Evolutionary conservation across 257 asterid genomes (phyloP).

Genomic region (Petunia secreta): DNA sequence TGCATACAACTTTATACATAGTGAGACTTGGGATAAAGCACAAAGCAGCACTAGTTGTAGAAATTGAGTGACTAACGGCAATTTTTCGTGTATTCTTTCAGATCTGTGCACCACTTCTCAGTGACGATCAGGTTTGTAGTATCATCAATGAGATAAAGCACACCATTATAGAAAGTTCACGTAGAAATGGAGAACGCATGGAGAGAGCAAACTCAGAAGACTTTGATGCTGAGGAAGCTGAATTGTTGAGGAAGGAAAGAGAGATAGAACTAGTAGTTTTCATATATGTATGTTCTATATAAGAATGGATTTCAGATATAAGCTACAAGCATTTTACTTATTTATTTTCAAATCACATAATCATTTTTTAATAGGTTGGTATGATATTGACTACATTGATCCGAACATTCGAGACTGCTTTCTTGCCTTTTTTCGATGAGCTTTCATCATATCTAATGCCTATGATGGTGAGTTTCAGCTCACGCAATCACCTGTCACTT

Average conservation of each 20-base stretch:
- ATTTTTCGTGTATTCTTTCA: conserved; percentile 35
- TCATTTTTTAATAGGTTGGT: conserved; percentile 56
- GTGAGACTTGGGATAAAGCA: too few species aligned
- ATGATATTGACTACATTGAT: conserved; percentile 83
- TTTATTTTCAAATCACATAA: background rate
- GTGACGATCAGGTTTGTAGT: conserved; percentile 84
- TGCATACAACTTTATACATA: too few species aligned
- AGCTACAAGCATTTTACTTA: background rate
- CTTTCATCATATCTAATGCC: conserved; percentile 86
- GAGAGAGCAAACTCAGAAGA: conserved; percentile 96
- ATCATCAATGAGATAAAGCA: conserved; percentile 83
- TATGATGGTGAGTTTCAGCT: conserved; percentile 77
- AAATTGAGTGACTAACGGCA: background rate
- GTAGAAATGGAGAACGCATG: background rate
- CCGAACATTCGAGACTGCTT: conserved; percentile 61
- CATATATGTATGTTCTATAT: background rate
- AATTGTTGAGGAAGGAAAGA: conserved; percentile 78
- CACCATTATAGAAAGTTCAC: conserved; percentile 78
- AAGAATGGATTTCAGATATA: background rate
- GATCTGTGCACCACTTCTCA: conserved; percentile 85
- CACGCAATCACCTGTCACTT: background rate
- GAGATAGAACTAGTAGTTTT: conserved; percentile 29
- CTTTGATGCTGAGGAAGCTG: conserved; percentile 44
- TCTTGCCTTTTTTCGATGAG: conserved; percentile 55
- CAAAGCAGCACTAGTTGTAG: too few species aligned